Percentiles rank a stretch among this genome's conserved stretches.
Conservation (phyloP, 352 stramenopile species). For the Thalassiosira oceanica region DNA sequence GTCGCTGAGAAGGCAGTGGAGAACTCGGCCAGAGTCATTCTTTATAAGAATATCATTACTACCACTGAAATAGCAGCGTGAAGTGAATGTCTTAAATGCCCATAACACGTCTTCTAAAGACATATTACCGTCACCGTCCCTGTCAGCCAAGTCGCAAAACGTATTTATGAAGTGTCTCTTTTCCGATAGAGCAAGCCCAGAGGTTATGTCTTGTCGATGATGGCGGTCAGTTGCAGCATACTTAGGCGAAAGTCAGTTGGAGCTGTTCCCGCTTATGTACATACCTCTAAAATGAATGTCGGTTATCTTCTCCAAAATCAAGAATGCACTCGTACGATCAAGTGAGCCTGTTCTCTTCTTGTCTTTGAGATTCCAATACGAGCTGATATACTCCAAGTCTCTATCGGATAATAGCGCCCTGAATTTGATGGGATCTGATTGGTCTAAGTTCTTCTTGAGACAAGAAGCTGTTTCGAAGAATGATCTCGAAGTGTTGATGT, state of each 20-base stretch:
- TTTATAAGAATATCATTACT: constrained; percentile 17
- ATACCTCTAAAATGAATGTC: constrained; percentile 32
- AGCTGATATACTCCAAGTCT: constrained; percentile 20
- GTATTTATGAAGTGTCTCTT: constrained; percentile 12
- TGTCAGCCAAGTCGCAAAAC: constrained; percentile 2
- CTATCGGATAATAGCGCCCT: constrained; percentile 6
- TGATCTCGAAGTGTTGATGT: constrained; percentile 37
- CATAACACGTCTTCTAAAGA: constrained; percentile 12
- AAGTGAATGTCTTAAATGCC: constrained; percentile 6
- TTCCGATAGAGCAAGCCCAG: constrained; percentile 2
- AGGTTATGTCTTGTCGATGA: constrained; percentile 19
- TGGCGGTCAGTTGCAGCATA: too few species aligned
- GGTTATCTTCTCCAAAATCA: constrained; percentile 7
- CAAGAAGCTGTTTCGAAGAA: constrained; percentile 34
- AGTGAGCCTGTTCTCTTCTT: constrained; percentile 19
- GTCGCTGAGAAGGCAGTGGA: too few species aligned
- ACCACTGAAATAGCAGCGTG: constrained; percentile 28
- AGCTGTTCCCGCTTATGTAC: too few species aligned
- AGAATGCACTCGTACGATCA: constrained; percentile 3
- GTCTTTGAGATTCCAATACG: constrained; percentile 41
- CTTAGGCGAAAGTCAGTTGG: too few species aligned
- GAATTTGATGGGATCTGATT: constrained; percentile 18
- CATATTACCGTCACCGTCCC: constrained; percentile 17
- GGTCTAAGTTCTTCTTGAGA: constrained; percentile 16
- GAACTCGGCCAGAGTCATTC: constrained; percentile 16